Percentiles rank a stretch among this genome's conserved stretches.
These are phyloP conservation scores for Lasiodiplodia sp. DNA, from an alignment of 2,329 filamentous ascomycete genomes.

Conservation along the genomic window DNA sequence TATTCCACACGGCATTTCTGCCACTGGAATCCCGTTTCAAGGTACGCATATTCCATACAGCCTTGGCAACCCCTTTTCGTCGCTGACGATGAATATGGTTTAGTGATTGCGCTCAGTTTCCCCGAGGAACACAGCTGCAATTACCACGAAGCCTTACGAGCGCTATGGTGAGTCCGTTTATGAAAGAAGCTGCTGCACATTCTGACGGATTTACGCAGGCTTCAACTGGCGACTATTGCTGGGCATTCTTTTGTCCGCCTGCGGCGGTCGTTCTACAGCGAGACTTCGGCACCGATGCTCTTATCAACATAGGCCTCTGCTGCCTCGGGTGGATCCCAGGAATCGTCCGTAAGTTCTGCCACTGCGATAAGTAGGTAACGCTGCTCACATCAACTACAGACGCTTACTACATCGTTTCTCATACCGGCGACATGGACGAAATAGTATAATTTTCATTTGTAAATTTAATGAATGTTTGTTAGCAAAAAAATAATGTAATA, in stretches of 20 bases:
- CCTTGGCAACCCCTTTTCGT: neutral
- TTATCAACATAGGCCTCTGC: neutral
- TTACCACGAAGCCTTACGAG: neutral
- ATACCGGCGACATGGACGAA: neutral
- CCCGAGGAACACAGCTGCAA: neutral
- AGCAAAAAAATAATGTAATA: too few relatives aligned
- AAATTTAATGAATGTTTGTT: too few relatives aligned
- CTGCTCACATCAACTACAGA: neutral
- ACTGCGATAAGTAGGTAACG: neutral
- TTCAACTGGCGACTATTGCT: neutral
- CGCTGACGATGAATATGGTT: neutral
- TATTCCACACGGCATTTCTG: neutral
- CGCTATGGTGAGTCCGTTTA: neutral
- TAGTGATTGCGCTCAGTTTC: neutral
- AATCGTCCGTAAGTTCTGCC: neutral
- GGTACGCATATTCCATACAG: neutral
- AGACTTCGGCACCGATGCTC: neutral
- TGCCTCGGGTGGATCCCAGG: neutral
- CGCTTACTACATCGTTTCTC: neutral
- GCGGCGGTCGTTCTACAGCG: neutral
- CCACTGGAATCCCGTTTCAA: neutral
- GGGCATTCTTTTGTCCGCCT: neutral
- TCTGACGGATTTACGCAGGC: neutral
- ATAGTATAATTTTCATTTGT: neutral
- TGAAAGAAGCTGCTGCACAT: neutral